phyloP scores from a whole-genome alignment of 2,329 filamentous ascomycete species.

The Hymenoscyphus scutula region DNA sequence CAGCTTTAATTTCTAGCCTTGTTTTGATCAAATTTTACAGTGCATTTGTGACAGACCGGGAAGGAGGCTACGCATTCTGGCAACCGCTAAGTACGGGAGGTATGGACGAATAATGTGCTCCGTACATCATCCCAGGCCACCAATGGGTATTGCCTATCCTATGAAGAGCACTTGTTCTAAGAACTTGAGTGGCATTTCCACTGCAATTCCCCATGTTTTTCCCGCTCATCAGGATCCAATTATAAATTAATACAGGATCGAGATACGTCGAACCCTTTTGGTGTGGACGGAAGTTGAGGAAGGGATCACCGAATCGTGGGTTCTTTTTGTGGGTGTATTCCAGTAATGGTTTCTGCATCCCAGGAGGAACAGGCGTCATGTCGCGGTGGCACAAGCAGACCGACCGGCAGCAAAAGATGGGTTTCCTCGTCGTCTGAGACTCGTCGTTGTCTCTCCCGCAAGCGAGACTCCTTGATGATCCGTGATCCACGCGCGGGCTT shows the following conservation, averaged over 20 bases:
- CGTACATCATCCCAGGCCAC: neutral
- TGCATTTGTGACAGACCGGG: slow-evolving; percentile 1
- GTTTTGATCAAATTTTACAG: neutral
- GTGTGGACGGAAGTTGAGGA: slow-evolving; percentile 3
- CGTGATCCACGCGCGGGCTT: slow-evolving; percentile 2
- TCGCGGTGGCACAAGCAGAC: slow-evolving; percentile 6
- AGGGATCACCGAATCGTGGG: slow-evolving; percentile 5
- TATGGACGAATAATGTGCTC: neutral
- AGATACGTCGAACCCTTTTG: neutral
- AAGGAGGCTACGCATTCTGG: neutral
- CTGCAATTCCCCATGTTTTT: neutral
- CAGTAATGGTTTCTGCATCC: slow-evolving; percentile 6
- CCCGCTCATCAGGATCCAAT: slow-evolving; percentile 4
- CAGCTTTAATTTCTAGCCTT: slow-evolving; percentile 4
- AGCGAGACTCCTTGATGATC: slow-evolving; percentile 7
- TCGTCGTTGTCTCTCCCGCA: slow-evolving; percentile 3
- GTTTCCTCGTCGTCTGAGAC: slow-evolving; percentile 7
- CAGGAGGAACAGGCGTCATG: slow-evolving; percentile 4
- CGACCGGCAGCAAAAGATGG: slow-evolving; percentile 7
- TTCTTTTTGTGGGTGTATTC: slow-evolving; percentile 2
- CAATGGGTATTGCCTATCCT: slow-evolving; percentile 2
- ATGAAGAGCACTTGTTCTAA: too few species aligned
- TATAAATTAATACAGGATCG: neutral
- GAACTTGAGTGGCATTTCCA: slow-evolving; percentile 1
- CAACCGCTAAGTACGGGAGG: too few species aligned